Evolutionary conservation across 352 stramenopile species (phyloP).

Genomic region (Globisporangium cylindrosporum): DNA sequence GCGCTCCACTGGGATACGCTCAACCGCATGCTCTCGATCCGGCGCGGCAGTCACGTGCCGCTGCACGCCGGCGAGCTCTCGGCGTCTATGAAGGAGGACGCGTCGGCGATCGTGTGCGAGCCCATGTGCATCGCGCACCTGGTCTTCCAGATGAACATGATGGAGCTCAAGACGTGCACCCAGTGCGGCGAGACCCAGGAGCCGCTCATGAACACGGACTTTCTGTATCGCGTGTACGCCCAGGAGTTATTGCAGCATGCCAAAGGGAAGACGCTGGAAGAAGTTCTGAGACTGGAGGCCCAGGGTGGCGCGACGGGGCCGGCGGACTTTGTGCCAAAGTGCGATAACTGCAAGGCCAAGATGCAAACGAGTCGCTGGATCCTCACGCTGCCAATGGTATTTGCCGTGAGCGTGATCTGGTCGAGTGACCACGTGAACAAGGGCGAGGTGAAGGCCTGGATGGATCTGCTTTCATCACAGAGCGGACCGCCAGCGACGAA

Average conservation of each 20-base stretch:
- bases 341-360: constrained; percentile 53
- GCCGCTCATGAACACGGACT: constrained; percentile 82
- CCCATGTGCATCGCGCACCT: constrained; percentile 78
- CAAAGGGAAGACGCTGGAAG: constrained; percentile 43
- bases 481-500: constrained; percentile 15
- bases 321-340: constrained; percentile 21
- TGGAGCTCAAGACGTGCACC: constrained; percentile 71
- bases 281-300: constrained; percentile 52
- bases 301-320: constrained; percentile 23
- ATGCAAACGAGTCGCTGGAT: constrained; percentile 68
- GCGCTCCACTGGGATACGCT: constrained; percentile 79
- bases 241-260: constrained; percentile 51
- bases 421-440: constrained; percentile 66
- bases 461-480: constrained; percentile 62
- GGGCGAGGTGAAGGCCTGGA: constrained; percentile 64
- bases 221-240: constrained; percentile 80
- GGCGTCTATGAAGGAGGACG: constrained; percentile 53
- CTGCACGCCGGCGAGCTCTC: constrained; percentile 37
- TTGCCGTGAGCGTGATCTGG: constrained; percentile 82
- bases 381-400: constrained; percentile 82
- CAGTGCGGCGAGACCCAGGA: constrained; percentile 64
- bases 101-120: constrained; percentile 67
- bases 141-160: constrained; percentile 86
- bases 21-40: constrained; percentile 64
- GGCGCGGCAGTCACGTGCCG: constrained; percentile 18